Percentiles rank a stretch among this genome's conserved stretches.
phyloP scores from a whole-genome alignment of 2,329 filamentous ascomycete species.

The Tricladium varicosporioides region DNA sequence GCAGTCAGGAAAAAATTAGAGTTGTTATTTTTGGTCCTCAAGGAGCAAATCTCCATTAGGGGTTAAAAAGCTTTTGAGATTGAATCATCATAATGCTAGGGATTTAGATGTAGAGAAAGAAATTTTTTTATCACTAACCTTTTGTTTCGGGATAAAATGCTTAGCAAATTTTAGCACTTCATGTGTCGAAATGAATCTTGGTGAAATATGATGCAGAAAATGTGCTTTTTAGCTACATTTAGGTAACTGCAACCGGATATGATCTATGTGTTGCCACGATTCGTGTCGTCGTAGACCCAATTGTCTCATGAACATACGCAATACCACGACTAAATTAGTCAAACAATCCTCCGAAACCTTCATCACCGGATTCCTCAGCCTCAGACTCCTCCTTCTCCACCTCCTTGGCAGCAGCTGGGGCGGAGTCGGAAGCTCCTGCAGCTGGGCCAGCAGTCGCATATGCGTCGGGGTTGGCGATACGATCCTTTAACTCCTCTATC shows the following conservation, averaged over 20 bases:
- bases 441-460: conserved; percentile 82
- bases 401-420: conserved; percentile 51
- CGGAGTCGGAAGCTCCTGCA: conserved; percentile 54
- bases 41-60: conserved; percentile 34
- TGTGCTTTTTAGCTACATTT: conserved; percentile 27
- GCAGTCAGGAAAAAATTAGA: conserved; percentile 42
- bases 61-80: conserved; percentile 40
- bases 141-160: conserved; percentile 3
- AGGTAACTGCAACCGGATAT: conserved; percentile 22
- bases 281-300: conserved; percentile 22
- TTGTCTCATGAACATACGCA: conserved; percentile 22
- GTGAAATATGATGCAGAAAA: conserved; percentile 10
- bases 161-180: conserved; percentile 10
- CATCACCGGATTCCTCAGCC: conserved; percentile 62
- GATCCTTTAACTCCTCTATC: conserved; percentile 98
- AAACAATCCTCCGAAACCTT: conserved; percentile 78
- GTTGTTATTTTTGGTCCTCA: conserved; percentile 41
- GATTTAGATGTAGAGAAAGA: conserved; percentile 9
- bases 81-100: conserved; percentile 35
- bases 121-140: conserved; percentile 26
- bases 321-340: conserved; percentile 44
- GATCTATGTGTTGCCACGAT: conserved; percentile 24
- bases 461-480: conserved; percentile 97
- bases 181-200: not conserved
- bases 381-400: conserved; percentile 65